phyloP scores from a whole-genome alignment of 2,329 filamentous ascomycete genomes.

The Chrysosporium keratinophilum region DNA sequence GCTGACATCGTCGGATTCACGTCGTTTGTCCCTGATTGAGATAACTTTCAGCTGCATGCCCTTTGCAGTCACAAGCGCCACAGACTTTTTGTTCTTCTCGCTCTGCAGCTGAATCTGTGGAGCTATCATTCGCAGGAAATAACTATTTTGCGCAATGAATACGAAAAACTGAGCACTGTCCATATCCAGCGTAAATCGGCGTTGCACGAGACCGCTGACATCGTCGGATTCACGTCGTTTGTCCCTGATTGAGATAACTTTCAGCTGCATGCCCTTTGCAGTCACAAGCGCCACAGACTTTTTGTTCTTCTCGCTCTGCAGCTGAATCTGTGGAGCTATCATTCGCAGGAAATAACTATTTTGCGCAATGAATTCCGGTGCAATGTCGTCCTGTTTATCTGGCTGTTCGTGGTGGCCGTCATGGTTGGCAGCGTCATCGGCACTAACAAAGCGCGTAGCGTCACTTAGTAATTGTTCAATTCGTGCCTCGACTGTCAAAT shows the following conservation, averaged over 20 bases:
- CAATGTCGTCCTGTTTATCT: constrained; percentile 62
- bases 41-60: constrained; percentile 97
- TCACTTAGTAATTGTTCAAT: constrained; percentile 80
- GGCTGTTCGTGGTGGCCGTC: constrained; percentile 24
- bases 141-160: constrained; percentile 94
- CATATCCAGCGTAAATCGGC: constrained; percentile 88
- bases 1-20: constrained; percentile 83
- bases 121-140: constrained; percentile 87
- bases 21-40: constrained; percentile 94
- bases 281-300: constrained; percentile 96
- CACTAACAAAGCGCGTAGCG: constrained; percentile 68
- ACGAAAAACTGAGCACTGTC: constrained; percentile 98
- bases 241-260: constrained; percentile 96
- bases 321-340: constrained; percentile 93
- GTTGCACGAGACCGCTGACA: constrained; percentile 89
- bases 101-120: constrained; percentile 97
- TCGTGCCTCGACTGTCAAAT: constrained; percentile 64
- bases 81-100: constrained; percentile 93
- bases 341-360: constrained; percentile 91
- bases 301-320: constrained; percentile 96
- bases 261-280: constrained; percentile 95
- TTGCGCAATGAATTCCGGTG: constrained; percentile 77
- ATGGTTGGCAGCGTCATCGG: constrained; percentile 45
- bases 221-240: constrained; percentile 84
- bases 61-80: constrained; percentile 92